A percentile compares a stretch with the other conserved stretches of the same genome.
Evolutionary conservation across 352 stramenopile genomes (phyloP).

Genomic region (Phytopythium boreale): DNA sequence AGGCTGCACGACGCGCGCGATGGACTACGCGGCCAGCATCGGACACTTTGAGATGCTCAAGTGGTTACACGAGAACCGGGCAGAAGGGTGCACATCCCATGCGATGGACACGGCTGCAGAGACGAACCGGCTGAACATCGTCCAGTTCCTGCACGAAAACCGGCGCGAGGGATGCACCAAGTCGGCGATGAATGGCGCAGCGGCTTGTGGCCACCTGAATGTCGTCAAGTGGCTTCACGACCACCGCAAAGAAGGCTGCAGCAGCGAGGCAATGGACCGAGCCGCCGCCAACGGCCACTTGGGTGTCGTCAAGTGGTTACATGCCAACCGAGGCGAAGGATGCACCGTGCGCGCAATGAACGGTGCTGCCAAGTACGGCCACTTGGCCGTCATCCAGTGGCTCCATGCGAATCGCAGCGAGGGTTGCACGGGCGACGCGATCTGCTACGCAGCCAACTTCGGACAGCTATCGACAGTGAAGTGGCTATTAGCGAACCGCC

Average conservation of each 20-base stretch:
- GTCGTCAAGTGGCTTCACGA: constrained; percentile 32
- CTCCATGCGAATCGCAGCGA: constrained; percentile 11
- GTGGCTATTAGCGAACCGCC: constrained; percentile 13
- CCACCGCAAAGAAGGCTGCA: constrained; percentile 29
- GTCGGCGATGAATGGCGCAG: constrained; percentile 31
- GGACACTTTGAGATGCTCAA: constrained; percentile 25
- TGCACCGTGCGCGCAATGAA: constrained; percentile 25
- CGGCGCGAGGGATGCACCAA: constrained; percentile 26
- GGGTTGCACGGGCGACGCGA: constrained; percentile 14
- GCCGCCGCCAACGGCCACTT: constrained; percentile 22
- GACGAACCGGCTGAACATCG: constrained; percentile 21
- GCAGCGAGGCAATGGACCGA: constrained; percentile 19
- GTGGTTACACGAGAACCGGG: constrained; percentile 22
- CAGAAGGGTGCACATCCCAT: constrained; percentile 21
- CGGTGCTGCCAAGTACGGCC: constrained; percentile 8
- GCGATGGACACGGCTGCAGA: constrained; percentile 28
- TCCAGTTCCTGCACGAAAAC: constrained; percentile 30
- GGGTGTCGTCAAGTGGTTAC: constrained; percentile 25
- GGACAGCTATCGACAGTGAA: constrained; percentile 11
- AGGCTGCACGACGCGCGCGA: constrained; percentile 28
- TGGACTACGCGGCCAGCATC: constrained; percentile 27
- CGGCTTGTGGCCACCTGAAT: constrained; percentile 24
- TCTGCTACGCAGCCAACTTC: constrained; percentile 11
- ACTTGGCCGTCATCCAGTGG: constrained; percentile 9
- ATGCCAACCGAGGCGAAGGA: constrained; percentile 19